Evolutionary conservation across 2,329 filamentous ascomycete species (phyloP).

Genomic region (Exophiala sideris): DNA sequence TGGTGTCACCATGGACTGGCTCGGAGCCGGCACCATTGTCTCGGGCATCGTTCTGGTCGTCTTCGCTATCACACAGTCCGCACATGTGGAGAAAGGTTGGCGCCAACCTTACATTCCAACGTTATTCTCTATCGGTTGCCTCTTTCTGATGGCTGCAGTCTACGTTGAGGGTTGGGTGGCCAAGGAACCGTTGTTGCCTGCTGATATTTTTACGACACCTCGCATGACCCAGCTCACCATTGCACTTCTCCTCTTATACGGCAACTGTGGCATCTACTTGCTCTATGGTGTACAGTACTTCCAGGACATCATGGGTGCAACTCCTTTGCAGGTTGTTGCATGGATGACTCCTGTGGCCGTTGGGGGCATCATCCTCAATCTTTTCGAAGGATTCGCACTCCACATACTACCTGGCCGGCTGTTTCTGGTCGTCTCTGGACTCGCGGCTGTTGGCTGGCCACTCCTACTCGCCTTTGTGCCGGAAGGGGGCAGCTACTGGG

Average conservation of each 20-base stretch:
- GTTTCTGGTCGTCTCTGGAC: conserved; percentile 59
- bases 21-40: conserved; percentile 59
- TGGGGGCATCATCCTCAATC: conserved; percentile 64
- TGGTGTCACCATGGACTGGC: conserved; percentile 65
- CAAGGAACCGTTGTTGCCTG: conserved; percentile 64
- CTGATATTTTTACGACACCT: conserved; percentile 64
- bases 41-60: conserved; percentile 66
- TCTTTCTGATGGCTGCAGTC: conserved; percentile 58
- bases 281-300: conserved; percentile 71
- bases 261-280: conserved; percentile 64
- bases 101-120: conserved; percentile 68
- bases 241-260: conserved; percentile 64
- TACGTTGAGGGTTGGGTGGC: conserved; percentile 73
- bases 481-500: conserved; percentile 61
- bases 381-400: conserved; percentile 63
- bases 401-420: conserved; percentile 63
- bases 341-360: conserved; percentile 67
- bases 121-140: conserved; percentile 60
- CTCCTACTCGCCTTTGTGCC: conserved; percentile 66
- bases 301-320: conserved; percentile 56
- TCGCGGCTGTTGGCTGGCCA: conserved; percentile 57
- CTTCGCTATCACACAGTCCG: conserved; percentile 70
- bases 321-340: conserved; percentile 61
- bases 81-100: conserved; percentile 67
- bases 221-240: conserved; percentile 64